Base-by-base conservation (phyloP, 1,139 yeast species). In the Scheffersomyces stambukii region DNA sequence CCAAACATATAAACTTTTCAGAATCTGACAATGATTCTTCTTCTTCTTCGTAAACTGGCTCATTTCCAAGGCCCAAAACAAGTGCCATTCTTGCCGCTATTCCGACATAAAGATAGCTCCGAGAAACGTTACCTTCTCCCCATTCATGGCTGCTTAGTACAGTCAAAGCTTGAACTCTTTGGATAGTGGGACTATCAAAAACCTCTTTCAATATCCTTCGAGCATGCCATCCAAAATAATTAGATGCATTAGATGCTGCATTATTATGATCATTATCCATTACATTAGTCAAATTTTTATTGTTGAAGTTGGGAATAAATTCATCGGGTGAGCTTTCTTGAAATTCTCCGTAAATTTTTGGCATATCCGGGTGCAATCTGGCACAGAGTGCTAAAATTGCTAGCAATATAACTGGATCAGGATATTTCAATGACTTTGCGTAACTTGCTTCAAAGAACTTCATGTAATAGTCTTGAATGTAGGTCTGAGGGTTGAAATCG, bases 201-300 rank as follows among this genome's bases (percentile, higher is more conserved):
- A 54, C 57, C 19, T 56, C 52, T 26, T 46, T 48, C 8, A 61
- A 36, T 7, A 42, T 25, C 23, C 43, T 45, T 27, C 65, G 37
- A 5, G 67, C 65, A 35, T 60, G 63, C 57, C 60, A 60, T 1
- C 63, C 66, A 44, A 61, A 62, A 32, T 62, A 62, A 18, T 51
- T 54, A 3, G 65, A 56, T 2, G 66, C 58, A 28, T 57, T 52
- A 7, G 56, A 47, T 3, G 60, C 48, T 12, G 42, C 16, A 17
- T 23, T 29, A 14, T 19, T n/a, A n/a, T n/a, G n/a, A n/a, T n/a
- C n/a, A n/a, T n/a, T 16, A 13, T 26, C 22, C 15, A 23, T 17
- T 13, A 25, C 29, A 15, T n/a, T n/a, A n/a, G n/a, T n/a, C n/a
- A n/a, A n/a, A n/a, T n/a, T n/a, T n/a, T n/a, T n/a, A n/a, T 21